Base-by-base conservation (phyloP, 2,329 filamentous ascomycete species). In the Berkeleyomyces rouxiae region DNA sequence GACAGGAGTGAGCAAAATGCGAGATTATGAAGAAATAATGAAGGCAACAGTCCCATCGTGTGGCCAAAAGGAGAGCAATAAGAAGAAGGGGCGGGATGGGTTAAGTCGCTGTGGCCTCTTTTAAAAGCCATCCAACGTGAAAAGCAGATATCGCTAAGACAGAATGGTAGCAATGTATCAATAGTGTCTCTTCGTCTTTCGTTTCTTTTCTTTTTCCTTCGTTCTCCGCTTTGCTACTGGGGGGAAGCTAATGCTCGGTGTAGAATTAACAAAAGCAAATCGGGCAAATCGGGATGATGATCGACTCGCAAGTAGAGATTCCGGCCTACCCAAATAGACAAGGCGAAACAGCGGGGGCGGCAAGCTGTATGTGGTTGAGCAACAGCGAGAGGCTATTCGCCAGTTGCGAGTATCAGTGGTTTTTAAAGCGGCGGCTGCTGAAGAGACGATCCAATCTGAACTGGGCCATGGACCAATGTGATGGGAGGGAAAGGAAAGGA, bases 11-110 rank as follows among this genome's bases (percentile, higher is more conserved):
- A 68, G 66, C 66, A 66, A 64, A 66, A 68, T 64, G 66, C 69
- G 69, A 66, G 57, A 61, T 62, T 67, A 68, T 68, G 69, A 69
- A 69, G 63, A 64, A 65, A 67, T 66, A 67, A 44, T 31, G 43
- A 63, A 63, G 44, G 55, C 51, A 33, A 67, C 47, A 61, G 40
- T 43, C 47, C 49, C 62, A 64, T 64, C 46, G 66, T 60, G 58
- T 36, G 23, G 60, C 13, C 57, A 51, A 58, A 64, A 57, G 46
- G 39, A 42, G 53, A 58, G 61, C 36, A 61, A 40, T 46, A 59
- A 44, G n/a, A 37, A 59, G 33, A 61, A 44, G 43, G 44, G 40
- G 16, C 7, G 10, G 40, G 51, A 44, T 16, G 23, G 23, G 39
- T 65, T 33, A 49, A 60, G 61, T 49, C 53, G 40, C 23, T 63